Conservation (phyloP, 108 stramenopile genomes). For the Aurantiochytrium sp. region DNA sequence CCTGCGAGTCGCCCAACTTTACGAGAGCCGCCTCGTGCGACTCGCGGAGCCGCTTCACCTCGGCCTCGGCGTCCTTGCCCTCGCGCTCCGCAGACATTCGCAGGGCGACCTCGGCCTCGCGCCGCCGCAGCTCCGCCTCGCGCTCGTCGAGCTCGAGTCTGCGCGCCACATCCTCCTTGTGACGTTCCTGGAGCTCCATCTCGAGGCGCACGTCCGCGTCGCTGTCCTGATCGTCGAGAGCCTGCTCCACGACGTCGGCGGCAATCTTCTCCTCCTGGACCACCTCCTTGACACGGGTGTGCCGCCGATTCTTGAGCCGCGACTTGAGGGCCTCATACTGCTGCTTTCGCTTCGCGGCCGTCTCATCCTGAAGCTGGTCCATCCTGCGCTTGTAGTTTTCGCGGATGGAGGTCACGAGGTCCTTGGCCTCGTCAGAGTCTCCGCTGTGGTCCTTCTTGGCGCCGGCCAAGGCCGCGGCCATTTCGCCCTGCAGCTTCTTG, state of each 20-base stretch:
- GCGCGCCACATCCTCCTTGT: background rate
- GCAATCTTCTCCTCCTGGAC: background rate
- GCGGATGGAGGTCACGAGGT: background rate
- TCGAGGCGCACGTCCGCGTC: background rate
- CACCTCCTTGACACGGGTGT: background rate
- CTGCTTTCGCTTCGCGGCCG: background rate
- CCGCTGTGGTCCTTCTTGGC: background rate
- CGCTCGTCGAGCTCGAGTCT: background rate
- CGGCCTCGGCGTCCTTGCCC: slow-evolving; percentile 1
- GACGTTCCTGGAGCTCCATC: background rate
- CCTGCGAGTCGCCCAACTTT: background rate
- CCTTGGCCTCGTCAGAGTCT: background rate
- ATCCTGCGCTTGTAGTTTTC: background rate
- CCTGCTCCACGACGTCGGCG: background rate
- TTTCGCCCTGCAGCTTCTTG: background rate
- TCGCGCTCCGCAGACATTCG: background rate
- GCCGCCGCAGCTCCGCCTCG: background rate
- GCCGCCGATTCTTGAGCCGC: background rate
- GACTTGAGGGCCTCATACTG: slow-evolving; percentile 4
- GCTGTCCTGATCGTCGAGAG: background rate
- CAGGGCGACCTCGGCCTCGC: slow-evolving; percentile 3
- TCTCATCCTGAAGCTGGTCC: background rate
- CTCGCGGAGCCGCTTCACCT: background rate
- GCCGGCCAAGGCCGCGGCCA: background rate
- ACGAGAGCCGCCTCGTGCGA: background rate